Conservation (phyloP, 2,329 filamentous ascomycete species). For the Fusarium austroafricanum region DNA sequence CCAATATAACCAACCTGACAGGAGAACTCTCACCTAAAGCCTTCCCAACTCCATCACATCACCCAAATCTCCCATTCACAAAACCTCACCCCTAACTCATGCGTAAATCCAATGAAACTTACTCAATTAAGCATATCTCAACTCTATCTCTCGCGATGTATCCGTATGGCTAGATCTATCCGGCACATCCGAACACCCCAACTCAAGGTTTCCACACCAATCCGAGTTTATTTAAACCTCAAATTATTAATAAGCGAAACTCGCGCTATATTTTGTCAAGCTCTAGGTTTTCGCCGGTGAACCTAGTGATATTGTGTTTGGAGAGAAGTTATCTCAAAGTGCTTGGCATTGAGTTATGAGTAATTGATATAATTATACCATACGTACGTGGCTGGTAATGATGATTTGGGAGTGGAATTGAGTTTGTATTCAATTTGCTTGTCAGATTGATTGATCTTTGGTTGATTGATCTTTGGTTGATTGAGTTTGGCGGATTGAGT, state of each 20-base stretch:
- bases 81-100: neutral
- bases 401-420: no score
- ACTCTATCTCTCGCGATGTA: neutral
- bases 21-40: neutral
- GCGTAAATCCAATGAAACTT: neutral
- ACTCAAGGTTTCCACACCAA: neutral
- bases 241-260: neutral
- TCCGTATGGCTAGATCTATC: slow-evolving; percentile 5
- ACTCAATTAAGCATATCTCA: neutral
- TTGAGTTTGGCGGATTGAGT: no score
- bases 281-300: accelerated
- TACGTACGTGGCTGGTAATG: no score
- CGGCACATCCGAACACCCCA: neutral
- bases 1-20: neutral
- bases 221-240: neutral
- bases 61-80: neutral
- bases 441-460: no score
- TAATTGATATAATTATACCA: no score
- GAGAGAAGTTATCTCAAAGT: accelerated
- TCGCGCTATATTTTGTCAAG: neutral
- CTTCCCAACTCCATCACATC: neutral
- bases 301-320: accelerated
- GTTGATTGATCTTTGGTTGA: no score
- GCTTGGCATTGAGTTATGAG: neutral
- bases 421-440: no score